Evolutionary conservation across 2,329 filamentous ascomycete genomes (phyloP).

Genomic region (Xylariaceae sp.): DNA sequence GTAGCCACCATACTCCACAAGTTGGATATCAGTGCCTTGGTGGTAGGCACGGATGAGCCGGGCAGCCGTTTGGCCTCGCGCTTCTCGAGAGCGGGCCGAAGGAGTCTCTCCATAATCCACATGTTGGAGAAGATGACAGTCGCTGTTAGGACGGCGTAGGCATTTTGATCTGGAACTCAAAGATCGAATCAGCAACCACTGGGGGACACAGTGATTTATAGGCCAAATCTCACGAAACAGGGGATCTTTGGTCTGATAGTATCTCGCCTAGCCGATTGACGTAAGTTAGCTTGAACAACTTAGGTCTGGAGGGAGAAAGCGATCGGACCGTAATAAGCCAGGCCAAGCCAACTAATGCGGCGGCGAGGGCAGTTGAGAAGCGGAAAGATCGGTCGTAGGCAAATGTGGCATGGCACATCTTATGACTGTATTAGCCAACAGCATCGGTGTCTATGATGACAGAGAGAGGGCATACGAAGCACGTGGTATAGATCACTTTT

Average conservation of each 20-base stretch:
- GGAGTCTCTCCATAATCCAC: constrained; percentile 62
- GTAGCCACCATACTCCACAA: constrained; percentile 73
- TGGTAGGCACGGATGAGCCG: constrained; percentile 21
- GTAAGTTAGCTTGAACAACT: constrained; percentile 13
- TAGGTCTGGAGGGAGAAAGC: neutral
- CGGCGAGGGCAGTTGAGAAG: constrained; percentile 51
- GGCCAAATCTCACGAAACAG: constrained; percentile 75
- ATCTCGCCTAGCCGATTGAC: constrained; percentile 43
- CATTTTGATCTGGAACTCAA: constrained; percentile 34
- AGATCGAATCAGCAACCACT: constrained; percentile 2
- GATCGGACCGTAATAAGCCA: constrained; percentile 67
- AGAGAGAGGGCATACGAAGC: constrained; percentile 29
- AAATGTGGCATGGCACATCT: constrained; percentile 63
- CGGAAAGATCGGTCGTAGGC: constrained; percentile 57
- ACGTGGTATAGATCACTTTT: constrained; percentile 60
- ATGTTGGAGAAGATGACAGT: constrained; percentile 69
- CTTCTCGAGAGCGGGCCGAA: constrained; percentile 44
- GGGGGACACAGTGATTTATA: no score
- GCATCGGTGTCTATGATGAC: neutral
- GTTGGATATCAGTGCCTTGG: constrained; percentile 41
- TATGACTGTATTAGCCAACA: neutral
- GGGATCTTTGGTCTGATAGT: constrained; percentile 78
- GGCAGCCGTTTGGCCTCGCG: constrained; percentile 47
- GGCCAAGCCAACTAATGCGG: constrained; percentile 53
- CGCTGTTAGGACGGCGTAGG: constrained; percentile 68